Percentiles rank a stretch among this genome's conserved stretches.
Evolutionary conservation across 306 rosid genomes (phyloP).

Genomic region (Mimosa bimucronata): DNA sequence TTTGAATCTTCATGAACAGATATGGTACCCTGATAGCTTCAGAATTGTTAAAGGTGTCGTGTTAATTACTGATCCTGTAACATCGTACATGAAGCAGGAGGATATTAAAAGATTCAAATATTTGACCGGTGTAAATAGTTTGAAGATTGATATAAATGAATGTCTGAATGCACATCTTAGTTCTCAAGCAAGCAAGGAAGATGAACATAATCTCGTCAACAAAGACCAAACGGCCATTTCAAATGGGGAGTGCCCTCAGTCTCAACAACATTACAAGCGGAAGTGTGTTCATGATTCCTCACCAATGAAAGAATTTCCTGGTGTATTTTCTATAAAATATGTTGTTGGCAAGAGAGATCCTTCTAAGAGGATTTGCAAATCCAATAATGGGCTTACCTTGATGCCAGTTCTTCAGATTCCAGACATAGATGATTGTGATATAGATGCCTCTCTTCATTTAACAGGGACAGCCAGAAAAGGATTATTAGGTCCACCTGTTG

Average conservation of each 20-base stretch:
- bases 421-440: constrained; percentile 24
- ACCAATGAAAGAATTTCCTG: constrained; percentile 14
- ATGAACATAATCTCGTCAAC: constrained; percentile 1
- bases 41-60: constrained; percentile 65
- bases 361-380: constrained; percentile 38
- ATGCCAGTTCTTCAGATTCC: constrained; percentile 59
- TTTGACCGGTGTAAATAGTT: constrained; percentile 45
- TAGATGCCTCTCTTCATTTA: constrained; percentile 47
- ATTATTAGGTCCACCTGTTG: constrained; percentile 58
- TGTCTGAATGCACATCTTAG: constrained; percentile 22
- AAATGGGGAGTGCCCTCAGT: constrained; percentile 33
- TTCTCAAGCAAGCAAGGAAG: constrained; percentile 18
- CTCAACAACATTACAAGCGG: constrained; percentile 44
- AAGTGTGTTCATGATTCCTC: constrained; percentile 29
- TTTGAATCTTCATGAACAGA: constrained; percentile 65
- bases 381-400: constrained; percentile 47
- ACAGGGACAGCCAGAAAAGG: constrained; percentile 65
- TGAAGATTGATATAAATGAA: constrained; percentile 52
- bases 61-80: constrained; percentile 54
- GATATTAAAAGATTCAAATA: constrained; percentile 55
- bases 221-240: constrained; percentile 17
- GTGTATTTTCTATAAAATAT: constrained; percentile 26
- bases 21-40: constrained; percentile 71
- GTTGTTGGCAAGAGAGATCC: constrained; percentile 33
- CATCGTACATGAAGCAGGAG: constrained; percentile 40